Evolutionary conservation across 441 rosid species (phyloP).

Genomic region (Gossypium schwendimanii): DNA sequence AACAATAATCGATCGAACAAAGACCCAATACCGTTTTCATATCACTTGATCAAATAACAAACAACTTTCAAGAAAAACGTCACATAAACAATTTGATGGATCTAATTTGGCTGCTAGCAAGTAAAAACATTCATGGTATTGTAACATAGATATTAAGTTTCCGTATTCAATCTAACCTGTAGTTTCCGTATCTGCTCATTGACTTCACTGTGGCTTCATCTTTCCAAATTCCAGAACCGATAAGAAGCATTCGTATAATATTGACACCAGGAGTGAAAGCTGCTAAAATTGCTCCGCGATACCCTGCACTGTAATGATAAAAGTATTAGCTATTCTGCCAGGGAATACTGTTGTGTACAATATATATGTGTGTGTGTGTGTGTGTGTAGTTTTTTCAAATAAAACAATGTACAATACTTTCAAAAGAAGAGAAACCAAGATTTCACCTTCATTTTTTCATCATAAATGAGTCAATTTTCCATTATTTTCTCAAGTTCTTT

Average conservation of each 20-base stretch:
- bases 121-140: neutral
- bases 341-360: too few relatives aligned
- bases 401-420: too few relatives aligned
- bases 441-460: too few relatives aligned
- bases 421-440: too few relatives aligned
- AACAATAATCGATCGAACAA: neutral
- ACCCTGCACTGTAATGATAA: slow-evolving; percentile 49
- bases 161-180: slow-evolving; percentile 33
- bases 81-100: neutral
- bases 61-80: neutral
- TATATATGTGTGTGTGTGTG: too few relatives aligned
- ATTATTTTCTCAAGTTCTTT: too few relatives aligned
- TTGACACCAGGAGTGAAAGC: slow-evolving; percentile 60
- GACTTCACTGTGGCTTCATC: slow-evolving; percentile 82
- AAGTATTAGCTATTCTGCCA: slow-evolving; percentile 6
- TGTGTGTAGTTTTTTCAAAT: too few relatives aligned
- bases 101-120: neutral
- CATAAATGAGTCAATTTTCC: too few relatives aligned
- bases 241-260: slow-evolving; percentile 56
- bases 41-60: neutral
- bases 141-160: neutral
- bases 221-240: slow-evolving; percentile 69
- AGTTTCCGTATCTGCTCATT: slow-evolving; percentile 84
- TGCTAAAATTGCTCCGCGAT: slow-evolving; percentile 69
- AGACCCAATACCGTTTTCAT: neutral